Percentiles rank a stretch among this genome's conserved stretches.
phyloP scores from a whole-genome alignment of 371 early-diverging fungal species.

The Catenaria anguillulae region DNA sequence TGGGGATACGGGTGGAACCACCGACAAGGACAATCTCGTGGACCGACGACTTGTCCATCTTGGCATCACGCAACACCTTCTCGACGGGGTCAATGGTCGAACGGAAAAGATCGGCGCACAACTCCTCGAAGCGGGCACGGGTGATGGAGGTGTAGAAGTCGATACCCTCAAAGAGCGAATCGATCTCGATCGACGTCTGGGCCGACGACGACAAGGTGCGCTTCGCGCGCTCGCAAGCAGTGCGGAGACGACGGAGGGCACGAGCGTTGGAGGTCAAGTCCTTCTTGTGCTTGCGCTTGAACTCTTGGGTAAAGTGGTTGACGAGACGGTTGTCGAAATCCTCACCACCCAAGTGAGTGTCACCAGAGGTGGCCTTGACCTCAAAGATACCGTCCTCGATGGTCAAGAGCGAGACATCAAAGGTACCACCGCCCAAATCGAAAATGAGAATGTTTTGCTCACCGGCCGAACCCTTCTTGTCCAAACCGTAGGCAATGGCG shows the following conservation, averaged over 20 bases:
- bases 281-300: conserved; percentile 83
- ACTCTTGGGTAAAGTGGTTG: conserved; percentile 71
- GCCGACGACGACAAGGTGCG: conserved; percentile 80
- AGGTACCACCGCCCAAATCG: conserved; percentile 97
- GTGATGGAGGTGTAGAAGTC: conserved; percentile 90
- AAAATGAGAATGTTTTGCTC: conserved; percentile 86
- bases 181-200: conserved; percentile 83
- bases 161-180: conserved; percentile 83
- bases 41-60: conserved; percentile 82
- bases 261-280: conserved; percentile 76
- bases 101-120: conserved; percentile 87
- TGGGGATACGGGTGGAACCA: conserved; percentile 99
- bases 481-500: conserved; percentile 94
- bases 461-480: conserved; percentile 55
- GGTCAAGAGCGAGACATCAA: conserved; percentile 91
- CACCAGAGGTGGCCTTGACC: conserved; percentile 91
- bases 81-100: conserved; percentile 88
- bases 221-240: conserved; percentile 94
- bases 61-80: conserved; percentile 84
- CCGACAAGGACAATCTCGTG: conserved; percentile 97
- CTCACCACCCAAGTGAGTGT: conserved; percentile 97
- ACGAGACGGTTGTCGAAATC: conserved; percentile 93
- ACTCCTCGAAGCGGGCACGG: conserved; percentile 94
- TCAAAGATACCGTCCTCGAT: conserved; percentile 89
- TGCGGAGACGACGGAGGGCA: conserved; percentile 86